Base-by-base conservation (phyloP, 2,329 filamentous ascomycete genomes). In the Paracoccidioides brasiliensis region DNA sequence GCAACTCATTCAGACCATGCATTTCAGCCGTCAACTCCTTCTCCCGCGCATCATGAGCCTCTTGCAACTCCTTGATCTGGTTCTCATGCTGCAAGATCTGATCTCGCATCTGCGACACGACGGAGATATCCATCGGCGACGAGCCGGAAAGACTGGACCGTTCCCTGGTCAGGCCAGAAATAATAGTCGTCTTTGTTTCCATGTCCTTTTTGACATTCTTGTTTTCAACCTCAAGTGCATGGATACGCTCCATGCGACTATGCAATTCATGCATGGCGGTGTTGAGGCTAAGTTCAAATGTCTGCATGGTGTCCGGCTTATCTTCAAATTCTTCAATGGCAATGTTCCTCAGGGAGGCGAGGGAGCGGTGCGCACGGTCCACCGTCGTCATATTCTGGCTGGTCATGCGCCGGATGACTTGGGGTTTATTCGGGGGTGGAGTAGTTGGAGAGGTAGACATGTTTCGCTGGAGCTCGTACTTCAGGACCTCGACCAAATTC, bases 151-250 rank as follows among this genome's bases (percentile, higher is more conserved):
- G 79, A 72, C 90, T 96, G 3, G 89, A 91, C 57, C 94, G 80
- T 71, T 98, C 94, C 54, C 93, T 85, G 3, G 93, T 95, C 60
- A 98, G 77, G 5, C 93, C 93, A 35, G 89, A 88, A 63, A 98
- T 97, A 66, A 98, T 90, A 35, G 88, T 88, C 77, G 91, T 90
- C 80, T 98, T 98, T 59, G 81, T 84, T 67, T 98, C 93, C 85
- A 97, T 95, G 70, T 98, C 93, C 74, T 90, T 95, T 75, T 88
- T 93, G 28, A 90, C 82, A 3, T 82, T 84, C 32, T 83, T 77
- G 56, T 96, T 81, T 62, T 95, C 91, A 5, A 83, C 83, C 70
- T 98, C 93, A 12, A 98, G 77, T 64, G 90, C 84, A 66, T 94
- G 88, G 54, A 96, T 90, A 33, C 90, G 84, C 69, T 97, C 90